Percentiles rank a stretch among this genome's conserved stretches.
These are phyloP conservation scores for Melaleuca alternifolia DNA, from an alignment of 345 rosid species.

Conservation along the genomic window DNA sequence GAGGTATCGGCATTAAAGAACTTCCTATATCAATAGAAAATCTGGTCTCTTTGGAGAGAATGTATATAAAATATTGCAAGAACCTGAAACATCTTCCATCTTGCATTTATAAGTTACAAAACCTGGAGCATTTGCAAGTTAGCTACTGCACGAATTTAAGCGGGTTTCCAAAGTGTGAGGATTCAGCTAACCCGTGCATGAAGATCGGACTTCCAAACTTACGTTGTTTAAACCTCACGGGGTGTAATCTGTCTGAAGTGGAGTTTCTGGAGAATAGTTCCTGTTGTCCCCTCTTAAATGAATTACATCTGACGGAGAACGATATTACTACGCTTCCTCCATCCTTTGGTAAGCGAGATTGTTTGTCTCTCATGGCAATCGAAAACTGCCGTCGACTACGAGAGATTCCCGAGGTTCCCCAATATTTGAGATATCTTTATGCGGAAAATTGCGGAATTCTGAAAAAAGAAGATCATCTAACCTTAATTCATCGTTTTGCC, in stretches of 20 bases:
- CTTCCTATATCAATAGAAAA: neutral
- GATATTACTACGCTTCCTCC: accelerated
- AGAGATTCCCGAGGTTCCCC: accelerated
- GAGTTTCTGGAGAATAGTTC: neutral
- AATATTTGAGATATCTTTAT: accelerated
- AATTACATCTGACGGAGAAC: accelerated
- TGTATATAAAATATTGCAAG: accelerated
- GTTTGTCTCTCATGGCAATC: accelerated
- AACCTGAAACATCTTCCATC: accelerated
- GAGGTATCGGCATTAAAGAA: accelerated
- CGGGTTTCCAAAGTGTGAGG: neutral
- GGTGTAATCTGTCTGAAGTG: accelerated
- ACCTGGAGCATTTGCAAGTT: accelerated
- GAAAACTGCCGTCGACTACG: neutral
- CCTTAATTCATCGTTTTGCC: accelerated
- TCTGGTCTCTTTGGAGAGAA: accelerated
- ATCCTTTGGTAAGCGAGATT: accelerated
- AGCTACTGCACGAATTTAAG: accelerated
- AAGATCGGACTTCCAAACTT: neutral
- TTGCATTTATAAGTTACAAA: neutral
- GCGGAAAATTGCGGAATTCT: neutral
- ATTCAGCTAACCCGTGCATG: accelerated
- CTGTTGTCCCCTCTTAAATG: accelerated
- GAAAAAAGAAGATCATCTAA: neutral
- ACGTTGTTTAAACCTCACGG: accelerated